Evolutionary conservation across 2,329 filamentous ascomycete genomes (phyloP).

Genomic region (Aspergillus quadricinctus): DNA sequence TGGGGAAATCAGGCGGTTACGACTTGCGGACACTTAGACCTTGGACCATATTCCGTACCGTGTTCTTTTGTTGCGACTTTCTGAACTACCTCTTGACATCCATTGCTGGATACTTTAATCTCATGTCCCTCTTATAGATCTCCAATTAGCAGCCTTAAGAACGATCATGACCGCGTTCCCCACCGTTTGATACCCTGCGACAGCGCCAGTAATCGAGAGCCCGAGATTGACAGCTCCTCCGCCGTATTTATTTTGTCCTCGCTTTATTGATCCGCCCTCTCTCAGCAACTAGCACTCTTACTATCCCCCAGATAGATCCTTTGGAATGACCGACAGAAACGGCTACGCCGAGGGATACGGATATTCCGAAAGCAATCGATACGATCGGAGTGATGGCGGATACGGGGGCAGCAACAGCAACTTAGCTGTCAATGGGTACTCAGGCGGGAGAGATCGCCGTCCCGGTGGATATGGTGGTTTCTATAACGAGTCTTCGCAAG

Average conservation of each 20-base stretch:
- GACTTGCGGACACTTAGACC: background rate
- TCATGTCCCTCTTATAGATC: background rate
- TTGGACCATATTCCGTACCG: background rate
- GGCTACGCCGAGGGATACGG: slow-evolving; percentile 37
- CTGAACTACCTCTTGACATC: background rate
- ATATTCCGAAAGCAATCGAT: slow-evolving; percentile 31
- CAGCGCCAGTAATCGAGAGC: slow-evolving; percentile 14
- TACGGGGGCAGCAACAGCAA: slow-evolving; percentile 28
- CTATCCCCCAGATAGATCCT: slow-evolving; percentile 3
- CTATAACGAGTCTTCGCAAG: slow-evolving; percentile 28
- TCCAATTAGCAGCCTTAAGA: background rate
- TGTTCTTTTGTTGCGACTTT: background rate
- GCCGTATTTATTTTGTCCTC: slow-evolving; percentile 10
- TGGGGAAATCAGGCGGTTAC: background rate
- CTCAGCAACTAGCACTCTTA: slow-evolving; percentile 2
- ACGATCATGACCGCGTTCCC: slow-evolving; percentile 23
- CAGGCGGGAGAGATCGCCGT: slow-evolving; percentile 31
- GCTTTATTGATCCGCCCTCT: slow-evolving; percentile 6
- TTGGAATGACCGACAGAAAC: slow-evolving; percentile 34
- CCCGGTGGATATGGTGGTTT: slow-evolving; percentile 45
- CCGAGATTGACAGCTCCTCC: background rate
- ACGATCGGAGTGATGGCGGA: slow-evolving; percentile 31
- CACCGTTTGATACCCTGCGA: slow-evolving; percentile 13
- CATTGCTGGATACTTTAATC: background rate
- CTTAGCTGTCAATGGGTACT: slow-evolving; percentile 31